Base-by-base conservation (phyloP, 306 rosid genomes). In the Cicer bijugum region DNA sequence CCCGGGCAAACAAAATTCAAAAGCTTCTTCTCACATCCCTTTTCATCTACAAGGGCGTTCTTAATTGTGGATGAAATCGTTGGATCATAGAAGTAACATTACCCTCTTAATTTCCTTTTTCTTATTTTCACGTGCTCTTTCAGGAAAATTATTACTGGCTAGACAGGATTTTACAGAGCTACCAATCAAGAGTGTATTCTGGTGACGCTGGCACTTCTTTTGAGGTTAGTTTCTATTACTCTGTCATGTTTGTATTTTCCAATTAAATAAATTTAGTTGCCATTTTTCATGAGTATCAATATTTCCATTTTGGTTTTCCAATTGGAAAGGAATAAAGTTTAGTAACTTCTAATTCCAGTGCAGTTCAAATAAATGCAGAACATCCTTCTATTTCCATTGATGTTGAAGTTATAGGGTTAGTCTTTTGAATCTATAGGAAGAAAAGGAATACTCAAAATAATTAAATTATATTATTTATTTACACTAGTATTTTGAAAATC, bases 131-230 rank as follows among this genome's bases (percentile, higher is more conserved):
- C 72, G 5, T 74, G 45, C 65, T 79, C 55, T 83, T 82, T 84
- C 91, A 94, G 98, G 97, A 94, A 83, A 94, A 91, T 64, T 89
- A 89, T 82, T 94, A 83, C 81, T 89, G 98, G 97, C 89, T 94
- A 79, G 98, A 94, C 77, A 86, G 88, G 90, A 91, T 94, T 84
- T 83, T 94, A 52, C 92, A 88, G 73, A 87, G 97, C 84, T 91
- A 94, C 85, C 98, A 89, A 76, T 94, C 98, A 63, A 89, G 97
- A 83, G 85, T 81, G 76, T 94, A 88, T 86, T 81, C 95, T 23
- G 97, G 88, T 71, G 90, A 94, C 69, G 86, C 87, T 71, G 94
- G 91, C 58, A 50, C 76, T 82, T 83, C 95, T 75, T 94, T 87
- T 81, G 88, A 91, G 96, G 98, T 93, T 83, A 56, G 86, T 83